Evolutionary conservation across 2,329 filamentous ascomycete genomes (phyloP), one percentile per base, ranked within the genome.

Genomic region (Clonostachys sp.): DNA sequence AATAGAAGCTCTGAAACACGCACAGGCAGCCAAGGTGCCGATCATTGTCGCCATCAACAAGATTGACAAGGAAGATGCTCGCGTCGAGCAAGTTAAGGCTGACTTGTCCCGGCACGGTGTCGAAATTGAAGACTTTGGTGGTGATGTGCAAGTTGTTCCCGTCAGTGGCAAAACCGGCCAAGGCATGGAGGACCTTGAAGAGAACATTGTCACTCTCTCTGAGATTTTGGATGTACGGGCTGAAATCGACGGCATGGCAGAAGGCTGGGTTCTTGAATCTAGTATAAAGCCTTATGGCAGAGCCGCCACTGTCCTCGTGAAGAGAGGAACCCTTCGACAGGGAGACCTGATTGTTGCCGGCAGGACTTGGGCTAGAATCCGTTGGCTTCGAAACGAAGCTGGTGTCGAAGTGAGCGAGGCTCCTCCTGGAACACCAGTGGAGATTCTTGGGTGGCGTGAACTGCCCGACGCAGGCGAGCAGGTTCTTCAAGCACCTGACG

Each of bases 31-130:
- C 45, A 86, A 87, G 51, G 94, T 97, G 1, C 92, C 94, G 6
- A 92, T 99, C 44, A 96, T 99, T 49, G 94, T 99, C 45, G 95
- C 95, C 14, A 92, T 97, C 69, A 99, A 94, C 74, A 99, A 99
- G 69, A 81, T 96, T 45, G 94, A 99, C 70, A 96, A 94, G 68
- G 83, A 87, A 50, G 86, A 89, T 50, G 85, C 88, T 6, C 82
- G 90, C 45, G 71, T 91, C 12, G 87, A 96, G 40, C 80, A 83
- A 43, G 91, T 97, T 52, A 97, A 97, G 70, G 77, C 85, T 48
- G 94, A 97, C 63, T 82, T 99, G 20, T 83, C 88, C 9, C 77
- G 83, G 3, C 78, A 96, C 59, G 90, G 88, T 8, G 83, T 99
- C 33, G 87, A 96, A 57, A 87, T 99, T 47, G 94, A 99, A 70